phyloP scores from a whole-genome alignment of 1,284 basidiomycete species.

The Pholiota adiposa region DNA sequence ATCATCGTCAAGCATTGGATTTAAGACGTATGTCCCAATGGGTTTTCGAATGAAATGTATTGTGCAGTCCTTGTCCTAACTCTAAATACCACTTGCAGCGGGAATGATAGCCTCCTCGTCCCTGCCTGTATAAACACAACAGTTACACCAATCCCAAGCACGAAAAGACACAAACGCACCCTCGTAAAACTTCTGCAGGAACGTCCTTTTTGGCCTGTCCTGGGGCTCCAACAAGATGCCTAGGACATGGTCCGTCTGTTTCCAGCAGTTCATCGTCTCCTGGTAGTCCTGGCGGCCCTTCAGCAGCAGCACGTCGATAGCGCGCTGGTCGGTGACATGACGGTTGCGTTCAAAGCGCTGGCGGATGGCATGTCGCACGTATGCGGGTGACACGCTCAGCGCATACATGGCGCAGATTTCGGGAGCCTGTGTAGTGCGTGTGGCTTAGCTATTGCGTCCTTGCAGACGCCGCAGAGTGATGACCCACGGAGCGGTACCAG shows the following conservation, averaged over 20 bases:
- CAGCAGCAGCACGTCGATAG: slow-evolving; percentile 87
- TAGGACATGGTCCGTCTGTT: slow-evolving; percentile 79
- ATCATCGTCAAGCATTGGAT: too few relatives aligned
- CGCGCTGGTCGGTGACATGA: slow-evolving; percentile 80
- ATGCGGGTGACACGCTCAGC: slow-evolving; percentile 82
- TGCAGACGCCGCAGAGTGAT: slow-evolving; percentile 2
- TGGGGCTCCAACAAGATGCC: slow-evolving; percentile 62
- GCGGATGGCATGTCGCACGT: slow-evolving; percentile 84
- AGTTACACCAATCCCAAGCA: background rate
- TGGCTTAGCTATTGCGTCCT: background rate
- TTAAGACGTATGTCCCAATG: background rate
- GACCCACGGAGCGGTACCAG: slow-evolving; percentile 88
- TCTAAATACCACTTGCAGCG: slow-evolving; percentile 40
- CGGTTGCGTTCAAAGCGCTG: slow-evolving; percentile 89
- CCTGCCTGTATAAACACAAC: slow-evolving; percentile 31
- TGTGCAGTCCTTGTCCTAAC: slow-evolving; percentile 10
- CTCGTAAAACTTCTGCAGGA: slow-evolving; percentile 86
- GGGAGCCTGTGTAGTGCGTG: slow-evolving; percentile 66
- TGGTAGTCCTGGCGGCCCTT: slow-evolving; percentile 93
- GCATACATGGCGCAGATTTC: slow-evolving; percentile 89
- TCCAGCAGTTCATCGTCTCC: slow-evolving; percentile 95
- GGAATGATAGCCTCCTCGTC: slow-evolving; percentile 43
- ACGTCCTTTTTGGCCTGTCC: slow-evolving; percentile 61
- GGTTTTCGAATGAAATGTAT: slow-evolving; percentile 11
- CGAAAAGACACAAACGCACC: slow-evolving; percentile 47